Base-by-base conservation (phyloP, 1,284 basidiomycete genomes). In the Bondarzewia mesenterica region DNA sequence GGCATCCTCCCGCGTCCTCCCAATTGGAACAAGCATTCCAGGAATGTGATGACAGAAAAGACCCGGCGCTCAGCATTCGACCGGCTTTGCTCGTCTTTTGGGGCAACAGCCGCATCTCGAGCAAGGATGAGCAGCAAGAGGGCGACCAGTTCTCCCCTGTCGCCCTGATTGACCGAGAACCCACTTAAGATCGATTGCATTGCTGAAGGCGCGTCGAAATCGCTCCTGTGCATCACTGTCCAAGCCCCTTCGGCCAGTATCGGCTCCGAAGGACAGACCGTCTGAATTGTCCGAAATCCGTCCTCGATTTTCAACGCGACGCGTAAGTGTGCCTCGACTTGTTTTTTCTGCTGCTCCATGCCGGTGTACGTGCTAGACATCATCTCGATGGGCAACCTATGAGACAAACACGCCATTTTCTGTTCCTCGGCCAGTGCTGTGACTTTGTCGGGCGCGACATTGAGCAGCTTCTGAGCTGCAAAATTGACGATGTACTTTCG, bases 331-430 rank as follows among this genome's bases (percentile, higher is more conserved):
- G 12, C 29, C n/a, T 32, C 29, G n/a, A 32, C n/a, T 42, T 63
- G 64, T 16, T 35, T 43, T 45, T 23, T 43, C 50, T 63, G 55
- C 14, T 44, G 25, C 7, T 45, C 20, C 5, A 48, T 46, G n/a
- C 42, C 23, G 6, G 10, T 27, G 38, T 51, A 50, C 1, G 43
- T 54, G 2, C 48, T 51, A 3, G 60, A 53, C n/a, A 51, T 47
- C 46, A 66, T 64, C 26, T 63, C 58, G 32, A 66, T 42, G 1
- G 60, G 55, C 1, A 65, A 44, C 16, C 63, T 55, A n/a, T 51
- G 48, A 37, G 62, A 53, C 5, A 67, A 48, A 46, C 60, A 63
- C 12, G 61, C 63, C n/a, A 62, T 42, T 12, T 49, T 41, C 47
- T 59, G 53, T n/a, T 39, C 41, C 2, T 22, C 5, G 29, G 16